Percentiles rank a stretch among this genome's conserved stretches.
Evolutionary conservation across 768 basidiomycete genomes (phyloP).

Genomic region (Heimioporus sp.): DNA sequence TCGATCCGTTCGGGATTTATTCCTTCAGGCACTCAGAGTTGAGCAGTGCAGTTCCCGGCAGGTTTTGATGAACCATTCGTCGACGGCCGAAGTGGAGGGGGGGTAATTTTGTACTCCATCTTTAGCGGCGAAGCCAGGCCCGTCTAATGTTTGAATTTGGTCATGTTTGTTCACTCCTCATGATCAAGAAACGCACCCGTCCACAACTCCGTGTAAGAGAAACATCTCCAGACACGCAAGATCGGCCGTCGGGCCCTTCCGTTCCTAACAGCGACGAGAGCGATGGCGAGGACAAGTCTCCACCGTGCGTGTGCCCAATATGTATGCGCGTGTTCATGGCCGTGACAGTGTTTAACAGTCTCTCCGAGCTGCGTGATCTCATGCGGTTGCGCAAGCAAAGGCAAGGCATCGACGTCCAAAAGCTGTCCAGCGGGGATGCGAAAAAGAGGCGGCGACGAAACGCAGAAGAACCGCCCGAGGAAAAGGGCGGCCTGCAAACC

Average conservation of each 20-base stretch:
- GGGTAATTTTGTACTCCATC: no score
- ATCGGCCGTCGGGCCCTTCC: constrained; percentile 6
- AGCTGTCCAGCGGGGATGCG: constrained; percentile 79
- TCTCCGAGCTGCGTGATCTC: constrained; percentile 83
- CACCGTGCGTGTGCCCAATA: constrained; percentile 45
- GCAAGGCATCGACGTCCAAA: constrained; percentile 83
- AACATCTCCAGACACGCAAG: constrained; percentile 37
- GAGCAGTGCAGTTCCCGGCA: no score
- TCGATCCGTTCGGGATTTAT: no score
- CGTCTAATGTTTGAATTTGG: no score
- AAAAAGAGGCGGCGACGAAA: constrained; percentile 66
- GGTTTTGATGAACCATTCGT: no score
- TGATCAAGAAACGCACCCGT: constrained; percentile 76
- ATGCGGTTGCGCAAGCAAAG: constrained; percentile 70
- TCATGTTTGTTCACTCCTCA: constrained; percentile 17
- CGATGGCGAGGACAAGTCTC: constrained; percentile 37
- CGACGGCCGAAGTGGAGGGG: no score
- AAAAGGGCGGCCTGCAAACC: constrained; percentile 55
- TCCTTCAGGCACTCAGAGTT: no score
- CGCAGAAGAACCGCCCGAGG: constrained; percentile 41
- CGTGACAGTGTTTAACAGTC: constrained; percentile 34
- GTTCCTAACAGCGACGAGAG: constrained; percentile 6
- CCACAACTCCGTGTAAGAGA: constrained; percentile 60
- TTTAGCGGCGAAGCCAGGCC: no score
- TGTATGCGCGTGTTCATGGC: background rate